Conservation (phyloP, 805 yeast genomes). For the Grigorovia yakushimaensis region DNA sequence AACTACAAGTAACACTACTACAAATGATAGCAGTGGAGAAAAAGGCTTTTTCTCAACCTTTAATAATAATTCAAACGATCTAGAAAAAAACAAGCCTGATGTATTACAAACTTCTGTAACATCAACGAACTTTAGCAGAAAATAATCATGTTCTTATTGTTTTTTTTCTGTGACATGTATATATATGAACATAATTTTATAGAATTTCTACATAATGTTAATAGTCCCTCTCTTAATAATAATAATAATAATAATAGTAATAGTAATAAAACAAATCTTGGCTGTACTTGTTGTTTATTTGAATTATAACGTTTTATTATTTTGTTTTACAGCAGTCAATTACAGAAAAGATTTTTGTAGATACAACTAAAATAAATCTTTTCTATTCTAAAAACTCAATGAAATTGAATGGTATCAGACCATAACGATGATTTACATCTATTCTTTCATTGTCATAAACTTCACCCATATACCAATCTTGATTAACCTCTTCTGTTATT, state of each 20-base stretch:
- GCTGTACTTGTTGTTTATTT: neutral
- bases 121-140: neutral
- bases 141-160: too few relatives aligned
- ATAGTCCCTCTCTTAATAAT: too few relatives aligned
- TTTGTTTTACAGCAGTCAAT: too few relatives aligned
- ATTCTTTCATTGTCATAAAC: slow-evolving; percentile 23
- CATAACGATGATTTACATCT: slow-evolving; percentile 11
- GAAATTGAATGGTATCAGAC: slow-evolving; percentile 23
- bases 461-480: slow-evolving; percentile 29
- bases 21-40: neutral
- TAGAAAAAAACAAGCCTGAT: neutral
- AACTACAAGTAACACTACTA: neutral
- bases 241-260: too few relatives aligned
- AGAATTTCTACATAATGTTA: neutral
- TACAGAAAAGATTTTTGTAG: too few relatives aligned
- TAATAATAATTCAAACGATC: neutral
- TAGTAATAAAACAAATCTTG: neutral
- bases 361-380: too few relatives aligned
- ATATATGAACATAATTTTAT: too few relatives aligned
- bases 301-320: neutral
- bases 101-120: neutral
- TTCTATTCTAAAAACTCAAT: slow-evolving; percentile 9
- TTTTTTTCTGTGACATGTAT: too few relatives aligned
- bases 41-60: neutral
- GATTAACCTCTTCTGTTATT: slow-evolving; percentile 22